Percentiles rank a stretch among this genome's conserved stretches.
These are phyloP conservation scores for Polytrichum formosum DNA, from an alignment of 225 moss, liverwort and hornwort genomes.

Conservation along the genomic window DNA sequence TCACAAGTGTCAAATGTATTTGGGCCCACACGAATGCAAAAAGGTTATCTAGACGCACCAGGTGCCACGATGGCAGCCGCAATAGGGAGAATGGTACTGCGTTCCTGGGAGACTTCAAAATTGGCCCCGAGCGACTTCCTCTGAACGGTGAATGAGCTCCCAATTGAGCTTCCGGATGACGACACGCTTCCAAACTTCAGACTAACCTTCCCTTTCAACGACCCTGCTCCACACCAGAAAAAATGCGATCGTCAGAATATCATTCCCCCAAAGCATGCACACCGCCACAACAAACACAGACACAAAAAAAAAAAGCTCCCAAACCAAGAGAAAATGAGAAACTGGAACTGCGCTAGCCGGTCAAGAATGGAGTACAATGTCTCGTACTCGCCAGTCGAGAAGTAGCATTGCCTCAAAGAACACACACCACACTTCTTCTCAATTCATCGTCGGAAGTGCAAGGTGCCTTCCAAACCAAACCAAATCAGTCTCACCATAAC, in stretches of 20 bases:
- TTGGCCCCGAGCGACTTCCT: slow-evolving; percentile 7
- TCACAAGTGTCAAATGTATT: not conserved
- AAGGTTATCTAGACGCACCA: slow-evolving; percentile 16
- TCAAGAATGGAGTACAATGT: not conserved
- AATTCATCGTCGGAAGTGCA: no score
- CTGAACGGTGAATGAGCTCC: slow-evolving; percentile 13
- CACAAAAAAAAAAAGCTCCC: no score
- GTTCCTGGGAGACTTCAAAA: slow-evolving; percentile 9
- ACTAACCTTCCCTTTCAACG: slow-evolving; percentile 22
- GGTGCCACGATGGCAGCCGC: slow-evolving; percentile 37
- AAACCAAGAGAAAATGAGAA: not conserved
- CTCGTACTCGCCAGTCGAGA: not conserved
- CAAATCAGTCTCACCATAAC: not conserved
- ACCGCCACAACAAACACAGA: not conserved
- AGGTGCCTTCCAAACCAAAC: not conserved
- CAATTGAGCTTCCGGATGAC: not conserved
- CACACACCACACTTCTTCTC: no score
- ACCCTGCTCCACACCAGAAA: slow-evolving; percentile 12
- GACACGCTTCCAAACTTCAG: slow-evolving; percentile 10
- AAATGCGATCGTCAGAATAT: not conserved
- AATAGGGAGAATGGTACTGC: slow-evolving; percentile 9
- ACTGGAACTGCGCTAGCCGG: not conserved
- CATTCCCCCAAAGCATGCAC: not conserved
- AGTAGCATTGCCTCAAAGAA: not conserved
- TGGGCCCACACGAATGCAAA: not conserved